Evolutionary conservation across 805 yeast species (phyloP).

Genomic region (Kazachstania martiniae): DNA sequence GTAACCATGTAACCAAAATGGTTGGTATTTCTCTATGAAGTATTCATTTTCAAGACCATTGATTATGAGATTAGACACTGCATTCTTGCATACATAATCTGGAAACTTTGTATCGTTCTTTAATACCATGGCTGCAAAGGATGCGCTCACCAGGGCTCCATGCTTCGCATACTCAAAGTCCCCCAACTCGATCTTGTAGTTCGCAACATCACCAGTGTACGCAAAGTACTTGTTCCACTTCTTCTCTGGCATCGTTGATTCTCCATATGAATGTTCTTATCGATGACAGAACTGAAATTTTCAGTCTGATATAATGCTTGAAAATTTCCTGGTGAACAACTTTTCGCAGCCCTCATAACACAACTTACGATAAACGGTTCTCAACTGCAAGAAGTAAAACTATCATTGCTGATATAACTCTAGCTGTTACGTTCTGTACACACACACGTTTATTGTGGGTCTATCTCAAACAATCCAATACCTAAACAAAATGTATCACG

Average conservation of each 20-base stretch:
- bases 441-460: no score
- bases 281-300: no score
- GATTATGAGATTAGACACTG: conserved; percentile 10
- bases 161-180: conserved; percentile 3
- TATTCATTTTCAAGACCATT: background rate
- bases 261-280: no score
- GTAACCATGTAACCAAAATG: conserved; percentile 3
- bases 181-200: conserved; percentile 1
- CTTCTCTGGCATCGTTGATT: background rate
- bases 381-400: no score
- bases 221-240: conserved; percentile 2
- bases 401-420: background rate
- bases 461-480: no score
- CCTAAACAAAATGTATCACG: background rate
- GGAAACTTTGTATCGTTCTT: conserved; percentile 1
- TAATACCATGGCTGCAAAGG: conserved; percentile 1
- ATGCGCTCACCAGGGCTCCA: conserved; percentile 1
- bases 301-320: no score
- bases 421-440: background rate
- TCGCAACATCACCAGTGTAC: conserved; percentile 3
- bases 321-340: no score
- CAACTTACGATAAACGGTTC: no score
- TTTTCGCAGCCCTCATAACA: no score
- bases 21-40: conserved; percentile 1
- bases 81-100: conserved; percentile 1